phyloP scores from a whole-genome alignment of 768 basidiomycete genomes.

The Lentinula boryana region DNA sequence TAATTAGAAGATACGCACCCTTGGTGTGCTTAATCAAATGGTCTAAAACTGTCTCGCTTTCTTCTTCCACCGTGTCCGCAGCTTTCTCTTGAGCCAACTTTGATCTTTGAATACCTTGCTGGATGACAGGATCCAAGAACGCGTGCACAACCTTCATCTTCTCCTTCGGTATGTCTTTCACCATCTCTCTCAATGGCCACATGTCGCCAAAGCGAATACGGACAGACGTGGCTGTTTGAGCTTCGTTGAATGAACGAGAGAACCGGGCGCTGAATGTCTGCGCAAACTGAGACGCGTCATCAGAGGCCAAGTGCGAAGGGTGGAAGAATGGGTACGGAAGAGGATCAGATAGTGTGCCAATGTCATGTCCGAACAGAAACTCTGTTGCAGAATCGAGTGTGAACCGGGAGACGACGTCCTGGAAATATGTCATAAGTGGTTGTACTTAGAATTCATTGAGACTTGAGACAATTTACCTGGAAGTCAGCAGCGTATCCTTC shows the following conservation, averaged over 20 bases:
- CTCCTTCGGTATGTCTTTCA: slow-evolving; percentile 37
- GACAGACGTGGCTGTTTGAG: slow-evolving; percentile 33
- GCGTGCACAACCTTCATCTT: slow-evolving; percentile 41
- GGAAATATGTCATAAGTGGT: background rate
- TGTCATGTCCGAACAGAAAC: slow-evolving; percentile 48
- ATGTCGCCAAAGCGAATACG: slow-evolving; percentile 33
- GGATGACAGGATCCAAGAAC: slow-evolving; percentile 49
- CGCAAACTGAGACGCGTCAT: slow-evolving; percentile 15
- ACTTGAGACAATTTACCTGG: slow-evolving; percentile 31
- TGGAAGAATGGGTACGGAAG: slow-evolving; percentile 37
- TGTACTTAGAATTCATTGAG: background rate
- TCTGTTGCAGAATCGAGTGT: slow-evolving; percentile 56
- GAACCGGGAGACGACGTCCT: slow-evolving; percentile 52
- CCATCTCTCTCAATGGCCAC: slow-evolving; percentile 52
- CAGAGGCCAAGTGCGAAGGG: slow-evolving; percentile 16
- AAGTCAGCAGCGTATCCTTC: slow-evolving; percentile 51
- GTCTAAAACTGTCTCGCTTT: slow-evolving; percentile 38
- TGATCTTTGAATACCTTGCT: slow-evolving; percentile 27
- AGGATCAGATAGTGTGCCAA: slow-evolving; percentile 38
- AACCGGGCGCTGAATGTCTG: slow-evolving; percentile 28
- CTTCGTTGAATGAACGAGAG: slow-evolving; percentile 41
- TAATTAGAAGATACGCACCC: slow-evolving; percentile 24
- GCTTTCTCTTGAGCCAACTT: slow-evolving; percentile 9
- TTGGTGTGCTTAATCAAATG: slow-evolving; percentile 51
- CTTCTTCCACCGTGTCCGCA: slow-evolving; percentile 26